These are phyloP conservation scores for Diphasiastrum complanatum DNA, from an alignment of 83 land plant species.

Conservation along the genomic window DNA sequence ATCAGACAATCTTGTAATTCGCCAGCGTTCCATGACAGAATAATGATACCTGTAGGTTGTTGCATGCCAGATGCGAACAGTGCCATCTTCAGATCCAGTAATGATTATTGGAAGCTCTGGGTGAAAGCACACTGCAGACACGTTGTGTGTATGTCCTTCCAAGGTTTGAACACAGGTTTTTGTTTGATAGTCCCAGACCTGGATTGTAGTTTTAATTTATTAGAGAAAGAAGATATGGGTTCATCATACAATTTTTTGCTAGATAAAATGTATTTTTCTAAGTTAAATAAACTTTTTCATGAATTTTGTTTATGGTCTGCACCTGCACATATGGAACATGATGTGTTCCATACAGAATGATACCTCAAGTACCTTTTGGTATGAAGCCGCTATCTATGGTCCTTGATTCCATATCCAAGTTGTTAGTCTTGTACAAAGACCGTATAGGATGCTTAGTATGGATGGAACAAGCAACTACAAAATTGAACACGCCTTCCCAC, in stretches of 20 bases:
- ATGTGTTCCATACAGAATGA: no score
- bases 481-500: no score
- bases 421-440: no score
- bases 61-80: constrained; percentile 43
- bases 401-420: no score
- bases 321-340: no score
- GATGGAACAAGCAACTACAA: not conserved
- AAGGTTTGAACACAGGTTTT: constrained; percentile 95
- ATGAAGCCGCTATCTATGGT: no score
- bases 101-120: constrained; percentile 96
- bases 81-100: constrained; percentile 90
- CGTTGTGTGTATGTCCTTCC: constrained; percentile 98
- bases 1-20: not conserved
- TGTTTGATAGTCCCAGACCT: constrained; percentile 55
- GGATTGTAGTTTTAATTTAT: not conserved
- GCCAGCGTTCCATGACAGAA: not conserved
- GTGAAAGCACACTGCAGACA: constrained; percentile 92
- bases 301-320: no score
- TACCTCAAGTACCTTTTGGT: no score
- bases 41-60: constrained; percentile 32
- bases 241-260: not conserved
- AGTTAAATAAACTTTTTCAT: no score
- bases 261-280: constrained; percentile 1
- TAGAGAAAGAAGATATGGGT: not conserved
- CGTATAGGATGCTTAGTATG: not conserved